Evolutionary conservation across 805 yeast genomes (phyloP).

Genomic region (Kregervanrija delftensis): DNA sequence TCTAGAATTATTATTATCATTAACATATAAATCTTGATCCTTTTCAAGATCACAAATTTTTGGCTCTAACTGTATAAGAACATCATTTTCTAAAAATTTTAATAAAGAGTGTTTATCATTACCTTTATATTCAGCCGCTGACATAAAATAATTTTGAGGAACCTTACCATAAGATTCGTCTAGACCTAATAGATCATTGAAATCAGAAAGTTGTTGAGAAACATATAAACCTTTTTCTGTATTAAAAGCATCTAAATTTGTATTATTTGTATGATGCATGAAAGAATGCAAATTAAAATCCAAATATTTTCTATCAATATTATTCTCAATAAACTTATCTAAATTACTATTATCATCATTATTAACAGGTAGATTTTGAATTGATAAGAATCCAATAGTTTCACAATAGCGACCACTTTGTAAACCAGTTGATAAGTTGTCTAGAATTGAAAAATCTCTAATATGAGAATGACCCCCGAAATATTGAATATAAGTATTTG

Average conservation of each 20-base stretch:
- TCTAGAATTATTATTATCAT: slow-evolving; percentile 32
- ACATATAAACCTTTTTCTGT: slow-evolving; percentile 50
- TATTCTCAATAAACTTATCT: slow-evolving; percentile 7
- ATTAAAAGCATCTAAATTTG: slow-evolving; percentile 32
- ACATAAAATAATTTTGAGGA: slow-evolving; percentile 58
- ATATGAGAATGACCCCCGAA: slow-evolving; percentile 95
- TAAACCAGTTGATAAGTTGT: slow-evolving; percentile 62
- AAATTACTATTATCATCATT: neutral
- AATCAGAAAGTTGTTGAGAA: slow-evolving; percentile 33
- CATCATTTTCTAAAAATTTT: slow-evolving; percentile 47
- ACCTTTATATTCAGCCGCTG: slow-evolving; percentile 49
- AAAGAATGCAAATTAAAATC: slow-evolving; percentile 78
- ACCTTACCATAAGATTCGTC: slow-evolving; percentile 58
- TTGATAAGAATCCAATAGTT: slow-evolving; percentile 82
- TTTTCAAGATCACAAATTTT: slow-evolving; percentile 14
- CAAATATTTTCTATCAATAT: slow-evolving; percentile 58
- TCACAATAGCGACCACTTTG: slow-evolving; percentile 93
- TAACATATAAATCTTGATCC: slow-evolving; percentile 3
- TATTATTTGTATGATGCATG: slow-evolving; percentile 45
- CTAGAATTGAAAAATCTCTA: slow-evolving; percentile 71
- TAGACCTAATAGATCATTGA: slow-evolving; percentile 44
- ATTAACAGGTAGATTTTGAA: slow-evolving; percentile 20
- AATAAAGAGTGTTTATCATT: slow-evolving; percentile 52
- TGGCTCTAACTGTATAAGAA: slow-evolving; percentile 34
- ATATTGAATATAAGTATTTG: slow-evolving; percentile 64